Conservation (phyloP, 2,329 filamentous ascomycete genomes). For the Xylariaceae sp. region DNA sequence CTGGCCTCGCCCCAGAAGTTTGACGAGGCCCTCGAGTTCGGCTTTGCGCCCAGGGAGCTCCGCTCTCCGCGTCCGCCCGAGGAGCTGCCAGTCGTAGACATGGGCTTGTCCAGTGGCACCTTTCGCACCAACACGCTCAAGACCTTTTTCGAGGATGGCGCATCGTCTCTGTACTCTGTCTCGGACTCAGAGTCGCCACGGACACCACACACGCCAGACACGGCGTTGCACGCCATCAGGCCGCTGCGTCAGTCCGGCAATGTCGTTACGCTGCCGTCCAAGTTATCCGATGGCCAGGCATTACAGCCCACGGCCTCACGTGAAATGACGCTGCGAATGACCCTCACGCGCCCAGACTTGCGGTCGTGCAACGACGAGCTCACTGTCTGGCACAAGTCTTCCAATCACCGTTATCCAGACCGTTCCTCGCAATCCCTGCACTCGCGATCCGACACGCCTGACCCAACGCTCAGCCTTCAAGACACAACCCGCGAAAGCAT, state of each 20-base stretch:
- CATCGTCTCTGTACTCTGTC: slow-evolving; percentile 51
- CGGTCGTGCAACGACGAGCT: slow-evolving; percentile 69
- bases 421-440: slow-evolving; percentile 26
- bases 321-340: slow-evolving; percentile 97
- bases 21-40: slow-evolving; percentile 90
- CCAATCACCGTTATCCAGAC: slow-evolving; percentile 26
- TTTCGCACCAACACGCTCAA: slow-evolving; percentile 48
- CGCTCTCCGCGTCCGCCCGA: slow-evolving; percentile 23
- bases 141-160: slow-evolving; percentile 44
- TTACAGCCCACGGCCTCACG: slow-evolving; percentile 58
- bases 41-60: slow-evolving; percentile 67
- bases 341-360: slow-evolving; percentile 83
- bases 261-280: slow-evolving; percentile 22
- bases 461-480: slow-evolving; percentile 28
- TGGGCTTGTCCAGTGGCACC: slow-evolving; percentile 10
- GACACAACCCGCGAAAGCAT: slow-evolving; percentile 48
- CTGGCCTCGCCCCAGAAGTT: slow-evolving; percentile 90
- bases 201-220: slow-evolving; percentile 50
- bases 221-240: slow-evolving; percentile 27
- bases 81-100: background rate
- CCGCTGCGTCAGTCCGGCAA: slow-evolving; percentile 24
- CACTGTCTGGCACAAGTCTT: slow-evolving; percentile 61
- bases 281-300: slow-evolving; percentile 40
- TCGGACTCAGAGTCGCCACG: slow-evolving; percentile 57
- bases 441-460: slow-evolving; percentile 31